Conservation (phyloP, 805 yeast genomes). For the Osmozyma mogii region DNA sequence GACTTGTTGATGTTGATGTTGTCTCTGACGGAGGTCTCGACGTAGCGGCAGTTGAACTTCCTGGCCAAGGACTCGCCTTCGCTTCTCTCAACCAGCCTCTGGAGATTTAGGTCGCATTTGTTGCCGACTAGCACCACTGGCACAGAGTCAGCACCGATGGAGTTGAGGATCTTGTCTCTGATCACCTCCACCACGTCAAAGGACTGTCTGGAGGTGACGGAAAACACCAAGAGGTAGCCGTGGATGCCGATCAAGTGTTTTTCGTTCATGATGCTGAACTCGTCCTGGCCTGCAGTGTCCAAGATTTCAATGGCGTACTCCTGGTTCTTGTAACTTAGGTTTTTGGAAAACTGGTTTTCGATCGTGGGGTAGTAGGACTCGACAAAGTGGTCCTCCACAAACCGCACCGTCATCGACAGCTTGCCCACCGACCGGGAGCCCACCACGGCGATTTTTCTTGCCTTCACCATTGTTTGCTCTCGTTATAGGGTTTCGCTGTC, state of each 20-base stretch:
- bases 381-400: conserved; percentile 80
- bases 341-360: conserved; percentile 74
- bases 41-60: conserved; percentile 36
- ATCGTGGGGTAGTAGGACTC: conserved; percentile 89
- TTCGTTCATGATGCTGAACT: conserved; percentile 71
- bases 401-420: conserved; percentile 77
- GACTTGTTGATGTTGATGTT: conserved; percentile 41
- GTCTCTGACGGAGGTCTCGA: conserved; percentile 44
- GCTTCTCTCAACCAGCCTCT: conserved; percentile 12
- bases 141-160: conserved; percentile 41
- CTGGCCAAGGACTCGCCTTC: conserved; percentile 34
- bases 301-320: conserved; percentile 77
- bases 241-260: conserved; percentile 74
- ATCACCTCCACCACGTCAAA: conserved; percentile 71
- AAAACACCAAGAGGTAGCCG: conserved; percentile 76
- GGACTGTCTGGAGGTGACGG: conserved; percentile 69
- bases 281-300: conserved; percentile 94
- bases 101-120: conserved; percentile 13
- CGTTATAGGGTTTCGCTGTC: too few relatives aligned
- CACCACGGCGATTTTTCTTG: conserved; percentile 76
- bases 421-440: conserved; percentile 88
- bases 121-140: conserved; percentile 36
- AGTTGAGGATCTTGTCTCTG: conserved; percentile 76
- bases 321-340: conserved; percentile 58
- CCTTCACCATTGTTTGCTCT: conserved; percentile 43